A percentile compares a stretch with the other conserved stretches of the same genome.
Evolutionary conservation across 768 basidiomycete species (phyloP).

Genomic region (Fistulinella prunicolor): DNA sequence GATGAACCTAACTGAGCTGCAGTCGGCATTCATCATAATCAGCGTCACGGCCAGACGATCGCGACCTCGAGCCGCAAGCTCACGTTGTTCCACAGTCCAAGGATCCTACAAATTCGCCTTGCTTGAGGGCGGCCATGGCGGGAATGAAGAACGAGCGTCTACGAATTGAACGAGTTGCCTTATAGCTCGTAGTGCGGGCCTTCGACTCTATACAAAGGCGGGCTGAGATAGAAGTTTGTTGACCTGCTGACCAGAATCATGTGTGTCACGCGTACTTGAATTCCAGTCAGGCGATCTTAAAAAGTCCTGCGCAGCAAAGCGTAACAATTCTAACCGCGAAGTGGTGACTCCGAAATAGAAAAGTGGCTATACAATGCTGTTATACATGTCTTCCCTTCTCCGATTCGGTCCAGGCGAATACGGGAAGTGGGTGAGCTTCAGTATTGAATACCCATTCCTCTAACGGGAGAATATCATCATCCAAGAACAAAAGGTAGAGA

Average conservation of each 20-base stretch:
- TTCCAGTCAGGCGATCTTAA: no score
- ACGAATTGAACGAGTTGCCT: constrained; percentile 9
- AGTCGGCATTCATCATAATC: not conserved
- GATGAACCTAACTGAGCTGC: constrained; percentile 87
- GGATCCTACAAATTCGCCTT: constrained; percentile 85
- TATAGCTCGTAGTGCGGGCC: constrained; percentile 1
- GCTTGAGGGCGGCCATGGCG: constrained; percentile 42
- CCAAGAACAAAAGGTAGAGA: constrained; percentile 63
- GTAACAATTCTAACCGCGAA: no score
- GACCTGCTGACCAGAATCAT: no score
- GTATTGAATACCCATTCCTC: constrained; percentile 62
- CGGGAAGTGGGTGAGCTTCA: constrained; percentile 76
- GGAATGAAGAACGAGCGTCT: not conserved
- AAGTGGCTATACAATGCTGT: no score
- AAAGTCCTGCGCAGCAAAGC: no score
- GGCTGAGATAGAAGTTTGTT: no score
- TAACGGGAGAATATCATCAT: constrained; percentile 55
- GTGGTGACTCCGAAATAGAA: no score
- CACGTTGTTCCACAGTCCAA: constrained; percentile 96
- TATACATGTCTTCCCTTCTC: constrained; percentile 50
- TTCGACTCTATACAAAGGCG: no score
- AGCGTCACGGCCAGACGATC: not conserved
- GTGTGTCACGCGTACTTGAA: no score
- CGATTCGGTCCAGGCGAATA: constrained; percentile 60
- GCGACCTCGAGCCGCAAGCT: no score